These are phyloP conservation scores for Pleurotus ostreatus DNA, from an alignment of 768 basidiomycete genomes.

Conservation along the genomic window DNA sequence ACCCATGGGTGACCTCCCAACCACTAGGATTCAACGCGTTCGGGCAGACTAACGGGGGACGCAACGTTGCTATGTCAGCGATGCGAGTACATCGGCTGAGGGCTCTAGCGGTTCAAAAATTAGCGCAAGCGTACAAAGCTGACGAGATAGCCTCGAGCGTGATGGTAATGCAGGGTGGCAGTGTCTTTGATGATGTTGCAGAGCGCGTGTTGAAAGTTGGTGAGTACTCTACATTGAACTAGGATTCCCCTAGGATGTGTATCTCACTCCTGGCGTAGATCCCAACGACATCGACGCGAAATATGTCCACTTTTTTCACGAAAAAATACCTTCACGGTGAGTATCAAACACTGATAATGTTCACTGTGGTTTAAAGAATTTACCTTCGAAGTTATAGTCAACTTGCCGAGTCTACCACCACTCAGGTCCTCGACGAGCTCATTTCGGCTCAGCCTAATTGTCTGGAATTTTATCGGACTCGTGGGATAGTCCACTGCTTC, in stretches of 20 bases:
- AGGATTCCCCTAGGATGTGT: not conserved
- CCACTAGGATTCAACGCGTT: conserved; percentile 59
- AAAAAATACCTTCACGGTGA: conserved; percentile 90
- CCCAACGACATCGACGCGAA: conserved; percentile 73
- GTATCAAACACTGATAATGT: conserved; percentile 16
- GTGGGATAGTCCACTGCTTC: conserved; percentile 89
- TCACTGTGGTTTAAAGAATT: conserved; percentile 8
- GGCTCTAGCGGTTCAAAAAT: conserved; percentile 79
- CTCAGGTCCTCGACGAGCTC: conserved; percentile 73
- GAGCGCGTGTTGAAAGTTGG: conserved; percentile 74
- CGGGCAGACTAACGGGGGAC: conserved; percentile 48
- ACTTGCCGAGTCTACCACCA: conserved; percentile 79
- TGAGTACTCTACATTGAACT: conserved; percentile 16
- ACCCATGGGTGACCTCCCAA: conserved; percentile 62
- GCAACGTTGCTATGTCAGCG: conserved; percentile 80
- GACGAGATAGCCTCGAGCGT: conserved; percentile 93
- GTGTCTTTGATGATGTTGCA: conserved; percentile 89
- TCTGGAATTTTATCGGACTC: conserved; percentile 82
- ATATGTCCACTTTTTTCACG: conserved; percentile 93
- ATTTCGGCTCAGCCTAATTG: conserved; percentile 70
- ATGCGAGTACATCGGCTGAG: conserved; percentile 79
- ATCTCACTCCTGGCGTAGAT: conserved; percentile 37
- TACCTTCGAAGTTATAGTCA: conserved; percentile 46
- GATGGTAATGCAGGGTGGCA: conserved; percentile 94
- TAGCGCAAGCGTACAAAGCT: conserved; percentile 79